These are phyloP conservation scores for Lepidium campestre DNA, from an alignment of 441 rosid genomes.

Conservation along the genomic window DNA sequence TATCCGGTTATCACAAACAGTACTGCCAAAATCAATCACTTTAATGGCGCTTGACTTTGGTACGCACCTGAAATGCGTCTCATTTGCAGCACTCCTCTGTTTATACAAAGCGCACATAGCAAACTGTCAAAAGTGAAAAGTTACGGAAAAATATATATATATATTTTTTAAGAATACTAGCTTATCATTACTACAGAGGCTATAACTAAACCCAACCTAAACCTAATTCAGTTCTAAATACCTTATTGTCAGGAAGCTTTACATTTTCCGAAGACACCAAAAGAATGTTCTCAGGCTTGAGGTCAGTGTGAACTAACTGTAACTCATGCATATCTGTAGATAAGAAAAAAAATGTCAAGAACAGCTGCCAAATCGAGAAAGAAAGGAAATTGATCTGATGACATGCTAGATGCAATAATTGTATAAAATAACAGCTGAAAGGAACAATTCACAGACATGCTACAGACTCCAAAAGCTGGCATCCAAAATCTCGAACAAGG, in stretches of 20 bases:
- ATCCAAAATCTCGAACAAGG: slow-evolving; percentile 93
- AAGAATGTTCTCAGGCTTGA: slow-evolving; percentile 92
- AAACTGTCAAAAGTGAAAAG: slow-evolving; percentile 1
- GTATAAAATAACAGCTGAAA: slow-evolving; percentile 30
- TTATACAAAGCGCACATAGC: slow-evolving; percentile 34
- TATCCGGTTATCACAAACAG: slow-evolving; percentile 64
- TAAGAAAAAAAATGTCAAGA: background rate
- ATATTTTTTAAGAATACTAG: slow-evolving; percentile 3
- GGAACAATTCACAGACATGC: slow-evolving; percentile 84
- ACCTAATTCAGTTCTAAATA: slow-evolving; percentile 29
- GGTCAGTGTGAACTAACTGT: slow-evolving; percentile 75
- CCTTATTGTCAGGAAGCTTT: slow-evolving; percentile 71
- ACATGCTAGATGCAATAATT: slow-evolving; percentile 18
- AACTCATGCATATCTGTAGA: slow-evolving; percentile 81
- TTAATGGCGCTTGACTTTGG: slow-evolving; percentile 94
- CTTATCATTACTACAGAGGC: slow-evolving; percentile 21
- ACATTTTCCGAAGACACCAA: slow-evolving; percentile 69
- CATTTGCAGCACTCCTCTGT: slow-evolving; percentile 70
- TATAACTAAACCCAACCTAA: slow-evolving; percentile 29
- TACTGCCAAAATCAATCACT: slow-evolving; percentile 94
- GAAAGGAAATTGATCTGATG: background rate
- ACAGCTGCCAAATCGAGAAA: background rate
- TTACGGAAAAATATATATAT: background rate
- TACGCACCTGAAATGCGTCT: slow-evolving; percentile 62
- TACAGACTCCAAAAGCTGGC: slow-evolving; percentile 94